A percentile compares a stretch with the other conserved stretches of the same genome.
Conservation (phyloP, 768 basidiomycete species). For the Boletus insuetus region DNA sequence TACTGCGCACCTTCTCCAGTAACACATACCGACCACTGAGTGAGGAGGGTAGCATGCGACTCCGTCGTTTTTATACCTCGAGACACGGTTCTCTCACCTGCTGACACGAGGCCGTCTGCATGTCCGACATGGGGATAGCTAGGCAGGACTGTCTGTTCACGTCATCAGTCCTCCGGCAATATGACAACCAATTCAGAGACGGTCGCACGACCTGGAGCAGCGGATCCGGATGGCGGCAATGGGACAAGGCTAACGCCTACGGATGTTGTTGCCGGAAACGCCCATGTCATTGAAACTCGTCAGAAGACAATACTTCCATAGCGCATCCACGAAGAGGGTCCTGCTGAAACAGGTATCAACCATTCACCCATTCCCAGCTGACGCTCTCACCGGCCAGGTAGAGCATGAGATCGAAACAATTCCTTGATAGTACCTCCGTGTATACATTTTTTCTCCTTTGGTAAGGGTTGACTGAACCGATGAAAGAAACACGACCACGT, state of each 20-base stretch:
- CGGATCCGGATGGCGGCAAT: slow-evolving; percentile 17
- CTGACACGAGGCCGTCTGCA: slow-evolving; percentile 27
- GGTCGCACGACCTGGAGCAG: slow-evolving; percentile 28
- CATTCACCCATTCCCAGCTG: slow-evolving; percentile 25
- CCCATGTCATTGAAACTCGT: slow-evolving; percentile 28
- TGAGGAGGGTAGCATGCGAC: not conserved
- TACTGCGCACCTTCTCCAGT: slow-evolving; percentile 52
- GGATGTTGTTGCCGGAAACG: slow-evolving; percentile 25
- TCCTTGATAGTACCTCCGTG: slow-evolving; percentile 10
- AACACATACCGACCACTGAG: slow-evolving; percentile 46
- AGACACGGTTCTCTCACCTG: slow-evolving; percentile 25
- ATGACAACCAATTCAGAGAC: slow-evolving; percentile 26
- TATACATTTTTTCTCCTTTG: slow-evolving; percentile 1
- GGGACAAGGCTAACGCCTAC: slow-evolving; percentile 8
- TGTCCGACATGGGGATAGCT: slow-evolving; percentile 26
- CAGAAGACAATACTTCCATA: slow-evolving; percentile 28
- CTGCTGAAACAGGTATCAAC: slow-evolving; percentile 32
- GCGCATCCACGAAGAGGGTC: slow-evolving; percentile 29
- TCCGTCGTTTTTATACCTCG: slow-evolving; percentile 29
- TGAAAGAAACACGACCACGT: not conserved
- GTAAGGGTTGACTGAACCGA: not conserved
- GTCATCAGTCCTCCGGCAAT: slow-evolving; percentile 26
- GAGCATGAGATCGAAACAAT: slow-evolving; percentile 17
- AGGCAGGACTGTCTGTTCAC: slow-evolving; percentile 21
- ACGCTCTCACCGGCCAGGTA: slow-evolving; percentile 18